These are phyloP conservation scores for Citrus hindsii DNA, from an alignment of 345 rosid genomes.

Conservation along the genomic window DNA sequence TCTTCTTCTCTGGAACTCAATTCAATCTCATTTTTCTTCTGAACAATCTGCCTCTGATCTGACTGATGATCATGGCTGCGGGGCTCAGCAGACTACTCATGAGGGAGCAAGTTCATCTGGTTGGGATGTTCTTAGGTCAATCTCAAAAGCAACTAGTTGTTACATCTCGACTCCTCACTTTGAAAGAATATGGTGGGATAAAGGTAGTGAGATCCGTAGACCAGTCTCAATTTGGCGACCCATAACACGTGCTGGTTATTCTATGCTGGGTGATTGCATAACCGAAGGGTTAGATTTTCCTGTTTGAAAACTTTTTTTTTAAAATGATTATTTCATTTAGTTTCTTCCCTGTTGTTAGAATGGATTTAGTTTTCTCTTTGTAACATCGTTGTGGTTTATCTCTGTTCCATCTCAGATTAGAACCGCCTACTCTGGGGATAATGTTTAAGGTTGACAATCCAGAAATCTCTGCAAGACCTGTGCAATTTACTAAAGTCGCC, in stretches of 20 bases:
- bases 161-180: slow-evolving; percentile 81
- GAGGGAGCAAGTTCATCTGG: slow-evolving; percentile 64
- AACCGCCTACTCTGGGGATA: slow-evolving; percentile 87
- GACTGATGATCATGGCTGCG: slow-evolving; percentile 28
- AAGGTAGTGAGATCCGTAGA: slow-evolving; percentile 82
- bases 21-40: slow-evolving; percentile 40
- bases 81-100: slow-evolving; percentile 40
- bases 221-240: slow-evolving; percentile 98
- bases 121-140: slow-evolving; percentile 78
- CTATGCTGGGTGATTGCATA: slow-evolving; percentile 87
- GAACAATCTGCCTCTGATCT: slow-evolving; percentile 35
- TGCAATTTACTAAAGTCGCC: slow-evolving; percentile 81
- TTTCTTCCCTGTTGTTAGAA: background rate
- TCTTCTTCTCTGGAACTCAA: slow-evolving; percentile 73
- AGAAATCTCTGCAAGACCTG: slow-evolving; percentile 84
- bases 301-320: slow-evolving; percentile 6
- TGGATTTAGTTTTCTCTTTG: slow-evolving; percentile 8
- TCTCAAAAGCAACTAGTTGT: slow-evolving; percentile 59
- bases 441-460: slow-evolving; percentile 73
- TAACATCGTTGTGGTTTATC: slow-evolving; percentile 11
- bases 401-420: slow-evolving; percentile 57
- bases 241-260: slow-evolving; percentile 64
- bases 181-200: slow-evolving; percentile 99
- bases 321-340: no score
- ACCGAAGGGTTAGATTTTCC: slow-evolving; percentile 74